Evolutionary conservation across 139 green algal species (phyloP), one percentile per base, ranked within the genome.

Genomic region (Coccomyxa sp.): DNA sequence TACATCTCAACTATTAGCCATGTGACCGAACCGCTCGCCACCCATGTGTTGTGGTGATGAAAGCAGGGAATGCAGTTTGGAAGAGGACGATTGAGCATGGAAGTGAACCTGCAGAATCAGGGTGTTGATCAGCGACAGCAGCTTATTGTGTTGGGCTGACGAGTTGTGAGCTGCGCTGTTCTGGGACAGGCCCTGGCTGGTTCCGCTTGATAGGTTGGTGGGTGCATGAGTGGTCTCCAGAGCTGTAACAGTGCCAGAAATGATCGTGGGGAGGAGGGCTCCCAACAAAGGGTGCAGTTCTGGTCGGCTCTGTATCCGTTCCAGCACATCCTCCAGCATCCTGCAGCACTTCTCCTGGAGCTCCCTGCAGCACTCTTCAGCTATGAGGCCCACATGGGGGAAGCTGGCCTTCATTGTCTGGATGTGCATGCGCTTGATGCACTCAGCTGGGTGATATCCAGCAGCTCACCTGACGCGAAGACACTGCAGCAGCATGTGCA

Each of bases 401-500:
- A 51, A 51, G 38, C 38, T 51, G 38, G 38, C 38, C 38, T 51
- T 3, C 38, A 3, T 51, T 51, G 38, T 11, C 38, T 51, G 38
- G 7, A 51, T 3, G 38, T 51, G 38, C 38, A 3, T 51, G 63
- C 21, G 9, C 63, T 71, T 71, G 63, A 25, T 25, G 21, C 18
- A 71, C 63, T 28, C 63, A 71, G 63, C 18, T 9, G 10, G 9
- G 18, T 71, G 63, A 25, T 4, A 25, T 9, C 21, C 9, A 71
- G 63, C 4, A 71, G 63, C 63, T 71, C 4, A 85, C 84, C 82
- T 87, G 75, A 75, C 67, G 27, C 63, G 31, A 67, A 91, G 74
- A 71, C 82, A 68, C 76, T 89, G 88, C 81, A 93, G 84, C 83
- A 92, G 81, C 38, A 93, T 88, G 79, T 79, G 66, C 23, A 82